Base-by-base conservation (phyloP, 2,329 filamentous ascomycete genomes). In the Allantophomopsis cytisporea region DNA sequence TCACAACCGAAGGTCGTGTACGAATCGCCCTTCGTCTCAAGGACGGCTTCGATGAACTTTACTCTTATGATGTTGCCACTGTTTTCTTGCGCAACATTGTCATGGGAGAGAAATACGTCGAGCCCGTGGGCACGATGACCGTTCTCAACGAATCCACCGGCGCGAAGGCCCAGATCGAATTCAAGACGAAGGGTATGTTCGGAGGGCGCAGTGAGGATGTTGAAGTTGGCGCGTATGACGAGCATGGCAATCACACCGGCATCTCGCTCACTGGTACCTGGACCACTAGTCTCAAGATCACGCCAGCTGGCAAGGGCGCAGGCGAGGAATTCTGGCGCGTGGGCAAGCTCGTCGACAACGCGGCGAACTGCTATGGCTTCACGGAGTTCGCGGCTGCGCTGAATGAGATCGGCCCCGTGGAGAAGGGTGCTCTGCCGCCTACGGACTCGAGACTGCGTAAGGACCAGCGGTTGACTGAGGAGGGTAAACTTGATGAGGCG, bases 151-250 rank as follows among this genome's bases (percentile, higher is more conserved):
- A 98, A 53, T 81, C 73, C 5, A 86, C 80, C 0, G 86, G 88
- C 7, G 77, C 83, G 48, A 88, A 85, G 55, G 84, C 87, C 1
- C 69, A 80, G n/a, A 76, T 86, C 36, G 87, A 89, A 41, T 98
- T 98, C 65, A 93, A 91, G 56, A 76, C 81, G 40, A 93, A 91
- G 55, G 89, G 91, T 47, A 94, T 98, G 85, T 98, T 96, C 62
- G 88, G 89, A 23, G 91, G 91, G 12, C 78, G 91, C 41, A 83
- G 82, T 45, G 91, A 98, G 59, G 91, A 98, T 45, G 83, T 96
- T 8, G 69, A 73, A 30, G 80, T 89, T 6, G 80, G 88, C 50
- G 71, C 79, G 1, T 80, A 80, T 48, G 78, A 80, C 42, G 60
- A 70, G 1, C 69, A 80, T 40, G 86, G 85, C 32, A 60, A 64